Percentiles rank a stretch among this genome's conserved stretches.
Conservation (phyloP, 2,329 filamentous ascomycete genomes). For the Paracamarosporium sp. region DNA sequence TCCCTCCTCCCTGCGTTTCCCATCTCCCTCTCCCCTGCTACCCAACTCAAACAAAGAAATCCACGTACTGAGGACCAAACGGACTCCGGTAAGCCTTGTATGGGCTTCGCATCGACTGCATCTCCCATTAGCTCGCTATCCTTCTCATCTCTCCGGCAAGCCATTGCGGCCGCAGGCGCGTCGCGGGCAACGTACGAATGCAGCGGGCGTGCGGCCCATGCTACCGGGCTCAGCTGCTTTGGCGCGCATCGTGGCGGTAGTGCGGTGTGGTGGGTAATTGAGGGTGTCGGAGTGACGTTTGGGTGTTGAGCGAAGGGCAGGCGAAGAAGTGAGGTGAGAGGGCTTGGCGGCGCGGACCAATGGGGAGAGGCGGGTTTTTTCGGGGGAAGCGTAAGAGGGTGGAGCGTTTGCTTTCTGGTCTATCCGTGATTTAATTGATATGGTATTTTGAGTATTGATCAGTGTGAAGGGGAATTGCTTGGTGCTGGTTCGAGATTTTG, state of each 20-base stretch:
- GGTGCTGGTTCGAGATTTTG: too few relatives aligned
- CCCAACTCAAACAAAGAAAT: constrained; percentile 10
- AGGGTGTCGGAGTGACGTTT: constrained; percentile 2
- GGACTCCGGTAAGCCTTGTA: constrained; percentile 63
- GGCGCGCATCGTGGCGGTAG: constrained; percentile 25
- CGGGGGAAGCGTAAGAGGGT: not conserved
- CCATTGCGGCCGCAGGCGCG: constrained; percentile 17
- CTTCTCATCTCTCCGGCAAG: not conserved
- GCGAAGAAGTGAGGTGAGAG: not conserved
- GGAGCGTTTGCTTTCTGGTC: too few relatives aligned
- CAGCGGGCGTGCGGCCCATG: constrained; percentile 36
- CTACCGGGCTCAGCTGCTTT: constrained; percentile 12
- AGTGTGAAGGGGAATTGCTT: not conserved
- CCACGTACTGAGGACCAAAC: constrained; percentile 64
- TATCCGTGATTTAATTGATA: too few relatives aligned
- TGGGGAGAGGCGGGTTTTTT: not conserved
- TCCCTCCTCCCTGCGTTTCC: not conserved
- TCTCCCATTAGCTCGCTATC: constrained; percentile 29
- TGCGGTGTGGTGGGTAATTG: not conserved
- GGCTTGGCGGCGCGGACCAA: constrained; percentile 4
- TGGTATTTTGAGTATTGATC: too few relatives aligned
- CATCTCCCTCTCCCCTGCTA: not conserved
- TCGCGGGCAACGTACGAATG: constrained; percentile 27
- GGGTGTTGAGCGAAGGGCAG: not conserved
- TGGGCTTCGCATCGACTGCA: constrained; percentile 40